Conservation (phyloP, 805 yeast genomes). For the Myxozyma kluyveri region DNA sequence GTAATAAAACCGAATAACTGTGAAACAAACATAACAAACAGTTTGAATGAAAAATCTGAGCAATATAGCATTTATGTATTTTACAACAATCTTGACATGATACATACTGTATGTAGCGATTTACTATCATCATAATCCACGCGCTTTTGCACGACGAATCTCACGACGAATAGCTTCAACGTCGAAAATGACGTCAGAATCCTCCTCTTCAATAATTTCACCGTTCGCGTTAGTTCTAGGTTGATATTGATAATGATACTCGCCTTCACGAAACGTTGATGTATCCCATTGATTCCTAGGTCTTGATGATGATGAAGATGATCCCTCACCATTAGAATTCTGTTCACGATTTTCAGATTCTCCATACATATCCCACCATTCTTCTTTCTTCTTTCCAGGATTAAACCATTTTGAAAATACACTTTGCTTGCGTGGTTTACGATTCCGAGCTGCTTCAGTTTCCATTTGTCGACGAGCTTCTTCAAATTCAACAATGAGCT, state of each 20-base stretch:
- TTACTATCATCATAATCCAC: constrained; percentile 11
- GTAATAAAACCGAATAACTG: too few relatives aligned
- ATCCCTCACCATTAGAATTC: too few relatives aligned
- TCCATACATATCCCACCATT: constrained; percentile 54
- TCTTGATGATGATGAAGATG: background rate
- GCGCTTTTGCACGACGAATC: constrained; percentile 36
- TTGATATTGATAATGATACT: constrained; percentile 19
- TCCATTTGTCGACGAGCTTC: constrained; percentile 67
- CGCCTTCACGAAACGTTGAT: constrained; percentile 9
- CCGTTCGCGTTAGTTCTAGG: background rate
- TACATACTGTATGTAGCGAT: too few relatives aligned
- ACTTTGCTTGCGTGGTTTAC: constrained; percentile 32
- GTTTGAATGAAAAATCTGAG: background rate
- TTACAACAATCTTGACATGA: too few relatives aligned
- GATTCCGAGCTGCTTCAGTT: constrained; percentile 25
- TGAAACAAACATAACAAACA: background rate
- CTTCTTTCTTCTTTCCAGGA: constrained; percentile 50
- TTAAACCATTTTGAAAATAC: constrained; percentile 43
- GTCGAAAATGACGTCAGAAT: constrained; percentile 43
- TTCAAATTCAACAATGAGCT: constrained; percentile 79
- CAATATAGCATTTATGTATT: background rate
- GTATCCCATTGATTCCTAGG: constrained; percentile 14
- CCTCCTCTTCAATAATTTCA: constrained; percentile 39
- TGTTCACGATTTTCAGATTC: constrained; percentile 17
- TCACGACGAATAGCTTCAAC: constrained; percentile 42